Percentiles rank a stretch among this genome's conserved stretches.
Conservation (phyloP, 2,329 filamentous ascomycete genomes). For the Exophiala mesophila region DNA sequence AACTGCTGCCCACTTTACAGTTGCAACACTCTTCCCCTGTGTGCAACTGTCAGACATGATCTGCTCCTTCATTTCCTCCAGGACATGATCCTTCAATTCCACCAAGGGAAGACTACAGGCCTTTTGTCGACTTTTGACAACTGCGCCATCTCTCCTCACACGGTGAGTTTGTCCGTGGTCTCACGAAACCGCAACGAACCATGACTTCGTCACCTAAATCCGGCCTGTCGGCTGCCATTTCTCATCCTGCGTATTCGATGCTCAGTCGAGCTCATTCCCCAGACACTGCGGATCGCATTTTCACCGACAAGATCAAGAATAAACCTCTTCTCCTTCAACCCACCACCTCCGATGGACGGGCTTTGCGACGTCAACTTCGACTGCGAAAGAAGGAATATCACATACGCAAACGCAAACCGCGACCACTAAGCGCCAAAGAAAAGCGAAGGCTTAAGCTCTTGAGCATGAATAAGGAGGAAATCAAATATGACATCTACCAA, state of each 20-base stretch:
- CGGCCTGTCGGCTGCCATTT: background rate
- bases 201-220: conserved; percentile 6
- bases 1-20: too few species aligned
- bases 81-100: too few species aligned
- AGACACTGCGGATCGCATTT: conserved; percentile 65
- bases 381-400: conserved; percentile 45
- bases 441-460: conserved; percentile 70
- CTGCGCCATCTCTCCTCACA: too few species aligned
- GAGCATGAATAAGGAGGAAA: conserved; percentile 63
- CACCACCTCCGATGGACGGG: conserved; percentile 38
- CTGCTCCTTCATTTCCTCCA: too few species aligned
- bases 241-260: conserved; percentile 56
- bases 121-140: too few species aligned
- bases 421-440: conserved; percentile 72
- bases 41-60: too few species aligned
- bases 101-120: too few species aligned
- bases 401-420: conserved; percentile 49
- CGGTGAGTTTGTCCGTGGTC: too few species aligned
- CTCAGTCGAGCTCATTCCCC: conserved; percentile 76
- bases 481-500: conserved; percentile 70
- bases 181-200: too few species aligned
- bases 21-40: too few species aligned
- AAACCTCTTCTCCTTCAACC: conserved; percentile 70
- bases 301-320: conserved; percentile 74
- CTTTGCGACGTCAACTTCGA: conserved; percentile 49